Evolutionary conservation across 2,329 filamentous ascomycete species (phyloP).

Genomic region (Beauveria australis): DNA sequence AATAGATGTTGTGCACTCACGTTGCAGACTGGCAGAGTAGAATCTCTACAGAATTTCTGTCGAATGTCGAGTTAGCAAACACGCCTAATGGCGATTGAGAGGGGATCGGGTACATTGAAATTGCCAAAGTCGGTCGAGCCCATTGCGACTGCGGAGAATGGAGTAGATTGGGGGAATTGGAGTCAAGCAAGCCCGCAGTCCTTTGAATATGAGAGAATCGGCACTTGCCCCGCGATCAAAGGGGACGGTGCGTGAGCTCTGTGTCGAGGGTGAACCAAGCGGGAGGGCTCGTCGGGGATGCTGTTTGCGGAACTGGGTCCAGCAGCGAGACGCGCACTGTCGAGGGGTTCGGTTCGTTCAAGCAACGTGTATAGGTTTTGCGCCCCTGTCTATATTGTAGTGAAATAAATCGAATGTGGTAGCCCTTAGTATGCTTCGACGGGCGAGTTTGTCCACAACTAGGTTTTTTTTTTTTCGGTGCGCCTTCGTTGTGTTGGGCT

Average conservation of each 20-base stretch:
- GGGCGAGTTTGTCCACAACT: background rate
- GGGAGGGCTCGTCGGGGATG: background rate
- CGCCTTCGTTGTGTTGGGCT: background rate
- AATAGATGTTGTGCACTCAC: conserved; percentile 40
- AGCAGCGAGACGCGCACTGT: background rate
- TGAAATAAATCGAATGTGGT: background rate
- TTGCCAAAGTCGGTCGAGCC: conserved; percentile 55
- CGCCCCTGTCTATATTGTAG: background rate
- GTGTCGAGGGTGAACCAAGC: conserved; percentile 7
- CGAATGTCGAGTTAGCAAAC: conserved; percentile 5
- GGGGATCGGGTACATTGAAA: conserved; percentile 39
- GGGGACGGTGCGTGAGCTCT: background rate
- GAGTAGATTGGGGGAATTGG: background rate
- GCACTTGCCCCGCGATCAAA: background rate
- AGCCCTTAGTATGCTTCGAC: background rate
- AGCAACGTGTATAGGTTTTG: background rate
- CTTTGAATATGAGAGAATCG: background rate
- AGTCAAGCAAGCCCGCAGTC: background rate
- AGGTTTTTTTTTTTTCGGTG: background rate
- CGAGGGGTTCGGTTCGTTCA: background rate
- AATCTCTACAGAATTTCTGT: conserved; percentile 76
- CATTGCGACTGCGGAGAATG: conserved; percentile 35
- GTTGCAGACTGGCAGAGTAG: conserved; percentile 77
- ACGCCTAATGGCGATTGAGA: conserved; percentile 11
- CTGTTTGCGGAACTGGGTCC: conserved; percentile 8